A percentile compares a stretch with the other conserved stretches of the same genome.
Evolutionary conservation across 2,329 filamentous ascomycete genomes (phyloP).

Genomic region (Xylaria sp.): DNA sequence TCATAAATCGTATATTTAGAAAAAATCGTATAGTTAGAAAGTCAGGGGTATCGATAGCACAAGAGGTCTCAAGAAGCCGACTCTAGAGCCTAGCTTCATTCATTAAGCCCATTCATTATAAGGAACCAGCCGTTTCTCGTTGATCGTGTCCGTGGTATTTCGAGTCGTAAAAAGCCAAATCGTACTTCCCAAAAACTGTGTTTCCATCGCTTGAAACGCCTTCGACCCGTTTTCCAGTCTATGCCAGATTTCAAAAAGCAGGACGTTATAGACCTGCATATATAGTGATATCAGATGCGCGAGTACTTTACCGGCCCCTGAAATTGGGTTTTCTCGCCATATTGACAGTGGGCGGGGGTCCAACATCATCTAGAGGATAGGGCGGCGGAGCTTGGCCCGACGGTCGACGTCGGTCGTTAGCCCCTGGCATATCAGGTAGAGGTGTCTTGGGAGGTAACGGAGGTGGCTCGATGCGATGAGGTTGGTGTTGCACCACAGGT

Average conservation of each 20-base stretch:
- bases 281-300: neutral
- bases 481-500: constrained; percentile 48
- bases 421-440: constrained; percentile 63
- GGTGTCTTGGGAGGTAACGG: constrained; percentile 83
- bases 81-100: constrained; percentile 11
- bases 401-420: constrained; percentile 50
- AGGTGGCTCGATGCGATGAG: constrained; percentile 69
- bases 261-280: neutral
- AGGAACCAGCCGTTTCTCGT: constrained; percentile 24
- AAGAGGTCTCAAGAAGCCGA: constrained; percentile 8
- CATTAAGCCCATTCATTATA: constrained; percentile 24
- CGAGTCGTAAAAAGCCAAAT: constrained; percentile 23
- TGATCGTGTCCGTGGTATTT: constrained; percentile 17
- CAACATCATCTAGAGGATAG: constrained; percentile 83
- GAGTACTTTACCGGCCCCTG: constrained; percentile 56
- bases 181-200: constrained; percentile 7
- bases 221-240: constrained; percentile 20
- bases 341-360: constrained; percentile 84
- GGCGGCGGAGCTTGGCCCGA: constrained; percentile 63
- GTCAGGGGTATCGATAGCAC: constrained; percentile 37
- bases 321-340: constrained; percentile 87
- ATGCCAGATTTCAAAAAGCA: constrained; percentile 15
- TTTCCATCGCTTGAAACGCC: constrained; percentile 17
- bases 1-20: constrained; percentile 32
- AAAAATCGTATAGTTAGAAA: constrained; percentile 28